Base-by-base conservation (phyloP, 2,329 filamentous ascomycete species). In the Albifimbria verrucaria region DNA sequence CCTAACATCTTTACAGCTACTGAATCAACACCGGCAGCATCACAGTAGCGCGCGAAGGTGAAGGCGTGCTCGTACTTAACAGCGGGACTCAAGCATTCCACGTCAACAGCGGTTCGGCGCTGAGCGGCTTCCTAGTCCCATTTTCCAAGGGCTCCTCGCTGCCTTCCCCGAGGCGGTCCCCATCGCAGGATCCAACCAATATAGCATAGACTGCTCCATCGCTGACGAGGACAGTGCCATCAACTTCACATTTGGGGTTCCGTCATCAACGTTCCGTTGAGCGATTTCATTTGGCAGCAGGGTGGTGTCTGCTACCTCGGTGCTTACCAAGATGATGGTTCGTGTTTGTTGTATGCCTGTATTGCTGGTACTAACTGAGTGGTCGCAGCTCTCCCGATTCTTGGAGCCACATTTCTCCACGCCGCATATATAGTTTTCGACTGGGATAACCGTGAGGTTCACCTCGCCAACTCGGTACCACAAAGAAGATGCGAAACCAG, bases 21-120 rank as follows among this genome's bases (percentile, higher is more conserved):
- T 32, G 26, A 15, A 15, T 15, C 26, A 32, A 7, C 15, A 15
- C 26, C 15, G 15, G 72, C 54, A 65, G 67, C 3, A 60, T 77
- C 20, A 32, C 26, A 32, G 26, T 32, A 7, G 7, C 26, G 9
- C 26, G 26, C 15, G 26, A 32, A 32, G 26, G 26, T 32, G 26
- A 32, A 32, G 26, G 26, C 26, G 26, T 32, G 9, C 9, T 15
- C 26, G 26, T 32, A 7, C 26, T 32, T 32, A 15, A 7, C 15
- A 32, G 26, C 26, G 15, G 26, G 9, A 7, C 26, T 32, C 64
- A 77, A 36, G 67, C 76, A 21, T 80, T 82, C 15, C 76, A 87
- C 23, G 76, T 89, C 23, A 86, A 89, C 68, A 86, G 82, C 15
- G 88, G 88, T 52, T 86, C 82, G 56, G 87, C 83, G 42, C 72